Conservation (phyloP, 805 yeast species). For the Clavispora carvajalis region DNA sequence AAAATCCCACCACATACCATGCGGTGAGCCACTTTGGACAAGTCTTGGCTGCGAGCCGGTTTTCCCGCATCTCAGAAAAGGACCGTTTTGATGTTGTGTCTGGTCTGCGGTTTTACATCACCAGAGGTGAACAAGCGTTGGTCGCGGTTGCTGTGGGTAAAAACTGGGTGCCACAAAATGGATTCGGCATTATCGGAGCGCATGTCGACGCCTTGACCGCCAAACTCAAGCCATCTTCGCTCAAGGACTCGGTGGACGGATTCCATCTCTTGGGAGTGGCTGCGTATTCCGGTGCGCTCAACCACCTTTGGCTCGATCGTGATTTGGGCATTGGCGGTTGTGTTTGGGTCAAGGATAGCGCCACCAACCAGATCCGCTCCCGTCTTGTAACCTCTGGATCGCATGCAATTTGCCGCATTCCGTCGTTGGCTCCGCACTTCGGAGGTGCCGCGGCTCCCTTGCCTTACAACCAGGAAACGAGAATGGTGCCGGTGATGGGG, state of each 20-base stretch:
- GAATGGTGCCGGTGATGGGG: conserved; percentile 37
- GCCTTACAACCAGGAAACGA: conserved; percentile 32
- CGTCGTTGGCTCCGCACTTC: conserved; percentile 38
- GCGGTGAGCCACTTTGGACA: conserved; percentile 22
- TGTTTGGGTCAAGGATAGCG: conserved; percentile 19
- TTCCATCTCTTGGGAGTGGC: conserved; percentile 37
- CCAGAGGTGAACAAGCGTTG: conserved; percentile 28
- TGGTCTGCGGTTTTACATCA: conserved; percentile 24
- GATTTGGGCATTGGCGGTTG: conserved; percentile 41
- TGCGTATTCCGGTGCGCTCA: conserved; percentile 34
- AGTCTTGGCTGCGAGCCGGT: conserved; percentile 23
- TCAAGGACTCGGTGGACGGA: conserved; percentile 20
- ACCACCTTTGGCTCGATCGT: conserved; percentile 34
- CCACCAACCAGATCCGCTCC: conserved; percentile 18
- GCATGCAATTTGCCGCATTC: conserved; percentile 35
- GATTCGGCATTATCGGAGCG: conserved; percentile 24
- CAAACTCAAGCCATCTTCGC: conserved; percentile 28
- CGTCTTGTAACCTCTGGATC: conserved; percentile 28
- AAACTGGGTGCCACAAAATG: conserved; percentile 29
- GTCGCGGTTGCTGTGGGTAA: conserved; percentile 37
- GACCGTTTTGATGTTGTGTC: conserved; percentile 5
- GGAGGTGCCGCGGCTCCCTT: conserved; percentile 21
- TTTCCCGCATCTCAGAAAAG: conserved; percentile 22
- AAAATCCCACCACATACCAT: conserved; percentile 41
- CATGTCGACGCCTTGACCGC: conserved; percentile 38